These are phyloP conservation scores for Chlorella ohadii DNA, from an alignment of 139 green algal genomes.

Conservation along the genomic window DNA sequence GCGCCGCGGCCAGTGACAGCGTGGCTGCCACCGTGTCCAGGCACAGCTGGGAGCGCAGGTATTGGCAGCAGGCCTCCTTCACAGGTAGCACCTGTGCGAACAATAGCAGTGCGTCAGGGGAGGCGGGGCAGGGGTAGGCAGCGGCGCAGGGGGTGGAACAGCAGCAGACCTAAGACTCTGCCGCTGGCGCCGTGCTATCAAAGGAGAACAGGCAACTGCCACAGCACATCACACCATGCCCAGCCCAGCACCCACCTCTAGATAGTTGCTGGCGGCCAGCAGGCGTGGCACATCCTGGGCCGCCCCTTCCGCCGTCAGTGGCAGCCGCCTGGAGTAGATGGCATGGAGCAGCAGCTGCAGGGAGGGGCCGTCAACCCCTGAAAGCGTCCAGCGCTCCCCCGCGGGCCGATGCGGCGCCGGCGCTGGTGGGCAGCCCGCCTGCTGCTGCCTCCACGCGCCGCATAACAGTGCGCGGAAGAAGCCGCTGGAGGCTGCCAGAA, in stretches of 20 bases:
- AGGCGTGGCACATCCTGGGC: constrained; percentile 2
- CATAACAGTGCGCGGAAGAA: constrained; percentile 64
- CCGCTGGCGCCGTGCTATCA: no score
- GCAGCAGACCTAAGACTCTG: no score
- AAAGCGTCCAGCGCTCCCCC: constrained; percentile 25
- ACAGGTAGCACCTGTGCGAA: constrained; percentile 9
- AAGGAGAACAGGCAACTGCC: no score
- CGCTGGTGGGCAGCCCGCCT: background rate
- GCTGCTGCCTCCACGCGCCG: constrained; percentile 32
- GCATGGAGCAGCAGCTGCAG: constrained; percentile 47
- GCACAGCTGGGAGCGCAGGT: constrained; percentile 21
- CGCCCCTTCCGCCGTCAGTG: background rate
- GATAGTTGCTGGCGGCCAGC: constrained; percentile 34
- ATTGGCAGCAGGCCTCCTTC: constrained; percentile 30
- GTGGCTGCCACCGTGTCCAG: constrained; percentile 27
- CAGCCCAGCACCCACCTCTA: constrained; percentile 15
- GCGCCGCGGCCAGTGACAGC: constrained; percentile 30
- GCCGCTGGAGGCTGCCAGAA: constrained; percentile 48
- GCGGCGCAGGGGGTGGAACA: background rate
- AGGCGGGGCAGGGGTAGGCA: background rate
- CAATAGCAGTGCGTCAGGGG: background rate
- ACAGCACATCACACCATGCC: no score
- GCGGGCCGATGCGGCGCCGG: background rate
- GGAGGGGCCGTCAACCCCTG: constrained; percentile 31
- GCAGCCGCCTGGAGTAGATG: constrained; percentile 46